phyloP scores from a whole-genome alignment of 1,284 basidiomycete genomes.

The Puccinia horiana region DNA sequence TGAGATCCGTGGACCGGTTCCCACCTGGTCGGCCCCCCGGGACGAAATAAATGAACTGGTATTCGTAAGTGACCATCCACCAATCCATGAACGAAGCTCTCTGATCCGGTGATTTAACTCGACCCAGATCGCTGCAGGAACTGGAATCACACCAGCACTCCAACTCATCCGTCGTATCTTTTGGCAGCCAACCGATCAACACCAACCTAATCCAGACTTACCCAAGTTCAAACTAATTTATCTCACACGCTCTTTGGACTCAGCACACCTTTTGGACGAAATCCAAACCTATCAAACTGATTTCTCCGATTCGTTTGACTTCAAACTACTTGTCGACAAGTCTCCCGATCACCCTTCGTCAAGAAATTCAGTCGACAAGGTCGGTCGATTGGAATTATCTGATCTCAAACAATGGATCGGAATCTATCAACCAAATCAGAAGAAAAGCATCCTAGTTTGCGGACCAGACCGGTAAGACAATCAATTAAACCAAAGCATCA shows the following conservation, averaged over 20 bases:
- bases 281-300: background rate
- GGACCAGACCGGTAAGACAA: conserved; percentile 43
- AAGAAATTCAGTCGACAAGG: background rate
- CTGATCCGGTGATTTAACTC: background rate
- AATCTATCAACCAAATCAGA: background rate
- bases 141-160: conserved; percentile 43
- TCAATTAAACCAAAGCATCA: background rate
- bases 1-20: conserved; percentile 42
- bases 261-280: conserved; percentile 28
- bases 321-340: background rate
- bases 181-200: background rate
- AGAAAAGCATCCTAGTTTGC: conserved; percentile 42
- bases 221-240: conserved; percentile 44
- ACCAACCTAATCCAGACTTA: background rate
- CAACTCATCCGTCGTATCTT: conserved; percentile 34
- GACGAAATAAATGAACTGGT: conserved; percentile 37
- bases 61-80: conserved; percentile 35
- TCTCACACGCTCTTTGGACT: conserved; percentile 10
- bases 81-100: background rate
- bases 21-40: conserved; percentile 29
- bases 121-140: conserved; percentile 43
- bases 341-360: background rate
- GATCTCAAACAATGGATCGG: conserved; percentile 34
- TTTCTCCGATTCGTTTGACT: background rate
- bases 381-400: conserved; percentile 22